Percentiles rank a stretch among this genome's conserved stretches.
Evolutionary conservation across 2,329 filamentous ascomycete genomes (phyloP).

Genomic region (Davidsoniella neocaledoniae): DNA sequence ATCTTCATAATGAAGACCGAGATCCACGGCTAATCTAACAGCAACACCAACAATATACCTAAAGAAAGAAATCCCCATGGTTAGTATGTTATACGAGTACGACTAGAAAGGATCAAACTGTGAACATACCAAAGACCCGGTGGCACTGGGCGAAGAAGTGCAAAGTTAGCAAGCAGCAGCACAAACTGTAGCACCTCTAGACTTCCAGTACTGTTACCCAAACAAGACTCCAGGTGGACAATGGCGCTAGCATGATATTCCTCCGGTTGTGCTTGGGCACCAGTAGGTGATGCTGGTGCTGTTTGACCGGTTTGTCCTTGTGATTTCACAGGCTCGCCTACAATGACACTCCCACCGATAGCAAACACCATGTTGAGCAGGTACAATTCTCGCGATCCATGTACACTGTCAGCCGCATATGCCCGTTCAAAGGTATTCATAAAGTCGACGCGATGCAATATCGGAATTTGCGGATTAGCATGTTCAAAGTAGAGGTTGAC

Average conservation of each 20-base stretch:
- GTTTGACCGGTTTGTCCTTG: conserved; percentile 22
- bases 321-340: conserved; percentile 44
- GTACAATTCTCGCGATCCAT: conserved; percentile 70
- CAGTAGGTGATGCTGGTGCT: conserved; percentile 14
- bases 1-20: conserved; percentile 87
- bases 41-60: conserved; percentile 90
- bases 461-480: conserved; percentile 88
- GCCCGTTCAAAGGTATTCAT: conserved; percentile 74
- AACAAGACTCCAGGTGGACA: conserved; percentile 72
- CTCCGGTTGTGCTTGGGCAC: conserved; percentile 57
- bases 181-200: conserved; percentile 91
- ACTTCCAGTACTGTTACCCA: conserved; percentile 73
- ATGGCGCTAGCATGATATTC: conserved; percentile 94
- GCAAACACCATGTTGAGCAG: conserved; percentile 94
- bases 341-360: conserved; percentile 84
- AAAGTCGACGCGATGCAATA: conserved; percentile 77
- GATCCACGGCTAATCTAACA: conserved; percentile 73
- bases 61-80: conserved; percentile 7
- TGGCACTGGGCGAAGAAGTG: conserved; percentile 74
- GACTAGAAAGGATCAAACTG: not conserved
- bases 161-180: conserved; percentile 76
- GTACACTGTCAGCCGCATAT: conserved; percentile 50
- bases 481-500: conserved; percentile 86
- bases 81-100: conserved; percentile 6
- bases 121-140: conserved; percentile 62